phyloP scores from a whole-genome alignment of 2,329 filamentous ascomycete genomes.

The Aspergillus chevalieri region DNA sequence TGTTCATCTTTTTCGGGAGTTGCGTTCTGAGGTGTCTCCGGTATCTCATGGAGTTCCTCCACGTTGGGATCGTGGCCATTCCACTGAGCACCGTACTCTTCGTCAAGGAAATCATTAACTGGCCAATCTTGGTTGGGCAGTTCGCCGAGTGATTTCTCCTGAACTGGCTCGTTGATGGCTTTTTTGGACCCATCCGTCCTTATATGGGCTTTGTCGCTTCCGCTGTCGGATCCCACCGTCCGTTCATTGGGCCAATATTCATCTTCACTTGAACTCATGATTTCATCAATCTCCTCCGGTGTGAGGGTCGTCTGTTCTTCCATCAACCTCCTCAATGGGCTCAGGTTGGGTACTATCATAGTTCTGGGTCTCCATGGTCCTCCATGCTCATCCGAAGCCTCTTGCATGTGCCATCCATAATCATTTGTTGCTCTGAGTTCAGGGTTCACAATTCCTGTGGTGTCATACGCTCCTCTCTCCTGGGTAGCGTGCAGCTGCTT shows the following conservation, averaged over 20 bases:
- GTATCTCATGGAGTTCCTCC: neutral
- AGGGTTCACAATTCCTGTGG: no score
- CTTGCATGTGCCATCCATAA: no score
- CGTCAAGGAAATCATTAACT: neutral
- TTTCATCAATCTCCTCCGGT: neutral
- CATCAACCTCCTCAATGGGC: neutral
- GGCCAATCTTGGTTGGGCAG: neutral
- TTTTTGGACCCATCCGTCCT: neutral
- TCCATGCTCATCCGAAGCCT: no score
- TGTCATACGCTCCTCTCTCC: no score
- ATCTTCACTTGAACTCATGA: neutral
- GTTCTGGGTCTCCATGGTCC: no score
- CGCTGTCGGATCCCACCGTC: neutral
- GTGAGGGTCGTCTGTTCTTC: neutral
- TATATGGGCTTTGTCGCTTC: neutral
- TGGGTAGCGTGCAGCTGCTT: no score
- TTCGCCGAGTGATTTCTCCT: neutral
- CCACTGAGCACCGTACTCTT: neutral
- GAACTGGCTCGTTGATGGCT: neutral
- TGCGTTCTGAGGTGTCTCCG: neutral
- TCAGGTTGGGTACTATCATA: neutral
- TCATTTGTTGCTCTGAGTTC: no score
- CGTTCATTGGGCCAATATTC: neutral
- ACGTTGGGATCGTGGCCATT: neutral
- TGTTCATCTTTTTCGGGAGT: neutral